Evolutionary conservation across 2,329 filamentous ascomycete genomes (phyloP), one percentile per base, ranked within the genome.

Genomic region (Rhynchosporium secalis): DNA sequence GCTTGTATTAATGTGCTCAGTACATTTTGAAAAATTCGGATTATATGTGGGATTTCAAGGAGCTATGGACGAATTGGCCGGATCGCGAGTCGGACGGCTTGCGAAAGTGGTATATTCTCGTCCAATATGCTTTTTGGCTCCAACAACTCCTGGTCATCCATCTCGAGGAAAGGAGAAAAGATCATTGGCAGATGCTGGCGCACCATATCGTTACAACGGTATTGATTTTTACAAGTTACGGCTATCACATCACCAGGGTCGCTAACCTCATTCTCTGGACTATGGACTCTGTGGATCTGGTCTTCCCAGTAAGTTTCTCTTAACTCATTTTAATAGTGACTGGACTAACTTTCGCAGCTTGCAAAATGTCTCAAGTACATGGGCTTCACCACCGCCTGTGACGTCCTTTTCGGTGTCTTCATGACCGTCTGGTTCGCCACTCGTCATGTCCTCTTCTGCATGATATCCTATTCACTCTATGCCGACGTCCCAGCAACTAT

Each of bases 311-410:
- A 80, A 75, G 88, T 75, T 52, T 38, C 15, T 12, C 9, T n/a
- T 13, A 20, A 20, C 10, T 4, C 12, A 40, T 15, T 13, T 52
- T 60, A 15, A 41, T 3, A 28, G 58, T 41, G 15, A 43, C 48
- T 49, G 45, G 20, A 52, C 48, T 9, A n/a, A 60, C 65, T 55
- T n/a, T 51, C 46, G 40, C 65, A 96, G 92, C 79, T 87, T 36
- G 95, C 95, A 69, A 99, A 99, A 77, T 91, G 93, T 71, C 85
- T 98, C 69, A 97, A 96, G 76, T 99, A 98, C 75, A 79, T 92
- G 57, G 89, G 89, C 65, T 92, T 84, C 76, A 85, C 86, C 65
- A 87, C 79, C 3, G 77, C 88, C 59, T 97, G 93, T 79, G 95
- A 98, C 73, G 77, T 87, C 65, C 85, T 87, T 56, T 98, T 98